Evolutionary conservation across 306 rosid genomes (phyloP).

Genomic region (Cucurbita ficifolia): DNA sequence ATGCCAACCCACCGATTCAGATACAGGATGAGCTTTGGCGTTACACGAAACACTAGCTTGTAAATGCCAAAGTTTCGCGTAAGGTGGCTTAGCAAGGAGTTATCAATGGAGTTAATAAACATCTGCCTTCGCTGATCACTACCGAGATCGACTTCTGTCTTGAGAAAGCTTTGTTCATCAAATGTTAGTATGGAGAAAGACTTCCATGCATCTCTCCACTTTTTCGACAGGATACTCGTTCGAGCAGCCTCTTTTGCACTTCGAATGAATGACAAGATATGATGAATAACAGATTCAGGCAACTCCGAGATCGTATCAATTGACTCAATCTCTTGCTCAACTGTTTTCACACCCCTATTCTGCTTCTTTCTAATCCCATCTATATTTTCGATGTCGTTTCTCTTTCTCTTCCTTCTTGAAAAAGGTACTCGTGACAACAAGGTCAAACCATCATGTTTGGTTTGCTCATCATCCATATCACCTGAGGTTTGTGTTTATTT

Average conservation of each 20-base stretch:
- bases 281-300: slow-evolving; percentile 39
- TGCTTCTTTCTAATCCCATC: not conserved
- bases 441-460: not conserved
- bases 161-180: slow-evolving; percentile 1
- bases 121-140: not conserved
- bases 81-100: not conserved
- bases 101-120: not conserved
- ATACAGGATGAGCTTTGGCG: not conserved
- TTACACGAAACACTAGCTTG: slow-evolving; percentile 1
- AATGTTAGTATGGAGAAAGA: slow-evolving; percentile 29
- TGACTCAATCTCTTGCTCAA: not conserved
- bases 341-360: not conserved
- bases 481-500: not conserved
- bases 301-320: slow-evolving; percentile 4
- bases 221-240: slow-evolving; percentile 36
- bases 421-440: not conserved
- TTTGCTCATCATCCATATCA: not conserved
- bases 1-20: not conserved
- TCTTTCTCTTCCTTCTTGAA: not conserved
- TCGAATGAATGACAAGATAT: slow-evolving; percentile 26
- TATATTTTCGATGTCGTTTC: not conserved
- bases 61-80: not conserved
- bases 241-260: slow-evolving; percentile 25
- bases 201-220: slow-evolving; percentile 39
- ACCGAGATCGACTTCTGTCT: not conserved